These are phyloP conservation scores for Spergularia bocconei DNA, from an alignment of 148 eudicot species.

Conservation along the genomic window DNA sequence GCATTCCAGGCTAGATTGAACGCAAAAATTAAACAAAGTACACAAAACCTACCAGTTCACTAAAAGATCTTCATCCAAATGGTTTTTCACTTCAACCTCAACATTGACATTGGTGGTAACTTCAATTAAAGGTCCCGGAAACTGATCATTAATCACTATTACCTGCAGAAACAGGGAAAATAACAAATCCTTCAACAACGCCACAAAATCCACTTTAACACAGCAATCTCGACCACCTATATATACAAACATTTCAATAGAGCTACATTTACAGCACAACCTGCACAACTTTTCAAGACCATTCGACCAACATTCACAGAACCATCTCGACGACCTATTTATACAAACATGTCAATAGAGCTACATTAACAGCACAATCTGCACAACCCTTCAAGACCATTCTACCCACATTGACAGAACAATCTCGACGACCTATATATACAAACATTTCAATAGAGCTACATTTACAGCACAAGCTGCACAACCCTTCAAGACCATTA, in stretches of 20 bases:
- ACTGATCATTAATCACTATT: constrained; percentile 64
- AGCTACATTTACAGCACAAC: neutral
- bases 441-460: neutral
- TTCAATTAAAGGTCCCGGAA: constrained; percentile 77
- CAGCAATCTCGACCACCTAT: neutral
- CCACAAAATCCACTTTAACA: neutral
- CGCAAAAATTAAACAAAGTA: neutral
- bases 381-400: neutral
- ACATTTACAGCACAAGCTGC: neutral
- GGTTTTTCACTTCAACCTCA: constrained; percentile 64
- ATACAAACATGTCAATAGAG: too few species aligned
- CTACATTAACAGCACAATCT: too few species aligned
- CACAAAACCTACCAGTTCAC: constrained; percentile 58
- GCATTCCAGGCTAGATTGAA: neutral
- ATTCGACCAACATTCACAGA: too few species aligned
- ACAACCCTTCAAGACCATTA: too few species aligned
- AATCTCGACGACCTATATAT: neutral
- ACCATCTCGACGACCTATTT: too few species aligned
- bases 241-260: neutral
- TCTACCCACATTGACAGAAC: neutral
- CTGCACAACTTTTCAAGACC: too few species aligned
- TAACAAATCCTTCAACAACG: neutral
- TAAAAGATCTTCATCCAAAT: constrained; percentile 70
- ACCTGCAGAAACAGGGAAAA: constrained; percentile 50
- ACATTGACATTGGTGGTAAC: constrained; percentile 74